A percentile compares a stretch with the other conserved stretches of the same genome.
phyloP scores from a whole-genome alignment of 768 basidiomycete species.

The Sporobolomyces roseus region DNA sequence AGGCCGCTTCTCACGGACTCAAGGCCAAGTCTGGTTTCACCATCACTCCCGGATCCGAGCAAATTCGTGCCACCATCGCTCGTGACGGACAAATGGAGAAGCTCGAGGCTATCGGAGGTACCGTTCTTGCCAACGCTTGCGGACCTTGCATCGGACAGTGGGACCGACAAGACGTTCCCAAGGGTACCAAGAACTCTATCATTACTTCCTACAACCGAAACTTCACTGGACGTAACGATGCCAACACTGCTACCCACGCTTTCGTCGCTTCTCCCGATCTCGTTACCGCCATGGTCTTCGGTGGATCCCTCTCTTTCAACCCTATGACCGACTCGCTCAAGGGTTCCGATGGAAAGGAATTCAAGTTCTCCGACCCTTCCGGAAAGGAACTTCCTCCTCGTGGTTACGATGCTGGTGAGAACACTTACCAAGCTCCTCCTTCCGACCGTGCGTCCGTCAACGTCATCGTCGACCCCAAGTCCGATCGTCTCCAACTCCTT shows the following conservation, averaged over 20 bases:
- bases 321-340: slow-evolving; percentile 83
- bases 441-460: slow-evolving; percentile 72
- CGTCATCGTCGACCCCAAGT: slow-evolving; percentile 78
- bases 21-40: slow-evolving; percentile 57
- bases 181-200: slow-evolving; percentile 95
- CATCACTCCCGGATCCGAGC: slow-evolving; percentile 66
- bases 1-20: slow-evolving; percentile 79
- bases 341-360: slow-evolving; percentile 87
- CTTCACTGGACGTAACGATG: slow-evolving; percentile 99
- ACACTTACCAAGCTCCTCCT: slow-evolving; percentile 96
- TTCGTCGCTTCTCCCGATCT: slow-evolving; percentile 91
- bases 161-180: slow-evolving; percentile 95
- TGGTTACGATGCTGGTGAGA: slow-evolving; percentile 92
- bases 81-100: slow-evolving; percentile 78
- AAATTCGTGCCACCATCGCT: slow-evolving; percentile 96
- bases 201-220: slow-evolving; percentile 99
- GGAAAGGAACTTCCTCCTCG: slow-evolving; percentile 90
- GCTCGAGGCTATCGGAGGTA: slow-evolving; percentile 83
- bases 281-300: slow-evolving; percentile 95
- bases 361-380: slow-evolving; percentile 90
- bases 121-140: slow-evolving; percentile 94
- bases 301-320: slow-evolving; percentile 92
- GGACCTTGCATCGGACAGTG: slow-evolving; percentile 99
- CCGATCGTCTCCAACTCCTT: slow-evolving; percentile 85
- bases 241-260: slow-evolving; percentile 97